A percentile compares a stretch with the other conserved stretches of the same genome.
These are phyloP conservation scores for Colletotrichum musae DNA, from an alignment of 2,329 filamentous ascomycete species.

Conservation along the genomic window DNA sequence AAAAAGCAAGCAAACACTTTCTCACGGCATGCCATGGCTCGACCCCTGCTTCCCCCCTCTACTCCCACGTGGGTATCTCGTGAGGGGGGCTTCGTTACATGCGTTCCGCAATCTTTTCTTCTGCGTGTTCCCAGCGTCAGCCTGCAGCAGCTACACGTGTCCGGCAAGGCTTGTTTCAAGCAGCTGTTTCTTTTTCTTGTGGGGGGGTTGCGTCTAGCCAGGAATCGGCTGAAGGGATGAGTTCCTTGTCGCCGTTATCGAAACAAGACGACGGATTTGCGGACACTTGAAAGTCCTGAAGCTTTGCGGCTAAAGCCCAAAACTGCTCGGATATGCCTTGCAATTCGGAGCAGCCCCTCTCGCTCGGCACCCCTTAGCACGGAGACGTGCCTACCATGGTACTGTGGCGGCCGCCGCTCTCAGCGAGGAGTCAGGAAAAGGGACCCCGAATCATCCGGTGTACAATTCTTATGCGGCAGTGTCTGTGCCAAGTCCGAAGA, in stretches of 20 bases:
- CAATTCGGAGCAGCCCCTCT: neutral
- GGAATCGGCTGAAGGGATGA: neutral
- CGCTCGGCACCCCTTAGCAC: neutral
- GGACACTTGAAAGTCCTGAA: conserved; percentile 4
- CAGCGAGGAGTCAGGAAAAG: neutral
- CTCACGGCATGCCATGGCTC: neutral
- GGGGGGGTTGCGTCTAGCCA: no score
- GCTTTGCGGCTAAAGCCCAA: neutral
- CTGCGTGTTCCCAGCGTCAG: conserved; percentile 20
- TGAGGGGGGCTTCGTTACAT: conserved; percentile 25
- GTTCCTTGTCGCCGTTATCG: neutral
- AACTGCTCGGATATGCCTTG: conserved; percentile 11
- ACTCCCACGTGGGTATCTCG: conserved; percentile 34
- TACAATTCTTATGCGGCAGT: neutral
- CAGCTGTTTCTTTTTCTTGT: conserved; percentile 8
- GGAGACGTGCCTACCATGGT: neutral
- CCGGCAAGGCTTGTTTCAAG: conserved; percentile 29
- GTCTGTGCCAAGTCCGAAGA: neutral
- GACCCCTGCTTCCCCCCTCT: conserved; percentile 6
- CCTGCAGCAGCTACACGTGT: conserved; percentile 32
- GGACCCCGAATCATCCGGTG: neutral
- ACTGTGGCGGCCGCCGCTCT: neutral
- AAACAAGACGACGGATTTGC: conserved; percentile 4
- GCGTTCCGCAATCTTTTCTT: conserved; percentile 12
- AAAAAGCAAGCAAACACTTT: neutral